Conservation (phyloP, 129 eudicot species). For the Arctium minus region DNA sequence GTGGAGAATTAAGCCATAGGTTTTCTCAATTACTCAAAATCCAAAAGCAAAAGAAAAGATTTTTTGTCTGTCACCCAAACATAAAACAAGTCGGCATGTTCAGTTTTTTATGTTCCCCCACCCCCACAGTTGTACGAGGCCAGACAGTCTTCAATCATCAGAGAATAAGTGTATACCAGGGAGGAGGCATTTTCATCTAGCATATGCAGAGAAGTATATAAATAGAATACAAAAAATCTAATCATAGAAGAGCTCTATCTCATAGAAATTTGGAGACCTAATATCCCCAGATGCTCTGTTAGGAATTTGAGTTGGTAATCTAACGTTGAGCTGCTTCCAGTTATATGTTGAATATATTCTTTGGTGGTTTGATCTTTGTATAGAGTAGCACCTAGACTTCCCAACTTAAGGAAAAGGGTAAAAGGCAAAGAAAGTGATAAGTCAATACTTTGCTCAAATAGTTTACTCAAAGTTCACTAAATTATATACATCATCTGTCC, state of each 20-base stretch:
- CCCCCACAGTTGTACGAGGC: background rate
- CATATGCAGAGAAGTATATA: background rate
- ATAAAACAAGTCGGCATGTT: background rate
- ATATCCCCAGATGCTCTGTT: background rate
- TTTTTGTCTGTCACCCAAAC: background rate
- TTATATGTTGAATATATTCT: too few relatives aligned
- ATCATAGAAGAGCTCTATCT: background rate
- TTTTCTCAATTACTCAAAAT: background rate
- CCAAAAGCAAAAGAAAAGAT: background rate
- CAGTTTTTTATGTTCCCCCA: background rate
- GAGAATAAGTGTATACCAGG: background rate
- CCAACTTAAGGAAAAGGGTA: too few relatives aligned
- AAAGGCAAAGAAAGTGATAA: too few relatives aligned
- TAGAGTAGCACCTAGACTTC: too few relatives aligned
- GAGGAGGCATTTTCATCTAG: background rate
- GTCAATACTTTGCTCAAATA: too few relatives aligned
- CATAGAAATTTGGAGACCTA: background rate
- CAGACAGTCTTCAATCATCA: background rate
- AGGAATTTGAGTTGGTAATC: too few relatives aligned
- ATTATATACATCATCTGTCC: too few relatives aligned
- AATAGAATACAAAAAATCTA: background rate
- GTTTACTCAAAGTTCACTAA: too few relatives aligned
- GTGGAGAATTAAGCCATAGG: background rate
- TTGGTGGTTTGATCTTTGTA: too few relatives aligned
- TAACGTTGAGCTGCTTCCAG: too few relatives aligned